Evolutionary conservation across 1,284 basidiomycete genomes (phyloP).

Genomic region (Trametes hirsuta): DNA sequence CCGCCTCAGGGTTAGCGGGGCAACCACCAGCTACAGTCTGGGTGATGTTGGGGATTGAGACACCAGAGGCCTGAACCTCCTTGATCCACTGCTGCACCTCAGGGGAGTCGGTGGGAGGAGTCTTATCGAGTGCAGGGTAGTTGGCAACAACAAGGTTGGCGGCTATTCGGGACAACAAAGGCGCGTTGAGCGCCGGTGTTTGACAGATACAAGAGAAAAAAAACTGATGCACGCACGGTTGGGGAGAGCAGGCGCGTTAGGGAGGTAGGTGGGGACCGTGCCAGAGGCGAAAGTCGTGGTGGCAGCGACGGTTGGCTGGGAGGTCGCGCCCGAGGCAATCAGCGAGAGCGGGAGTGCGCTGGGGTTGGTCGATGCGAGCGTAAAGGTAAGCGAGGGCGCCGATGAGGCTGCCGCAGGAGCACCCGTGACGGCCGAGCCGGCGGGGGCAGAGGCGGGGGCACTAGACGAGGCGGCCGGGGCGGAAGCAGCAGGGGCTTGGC

Average conservation of each 20-base stretch:
- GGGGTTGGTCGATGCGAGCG: conserved; percentile 59
- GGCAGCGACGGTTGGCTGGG: conserved; percentile 44
- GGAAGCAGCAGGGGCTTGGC: conserved; percentile 33
- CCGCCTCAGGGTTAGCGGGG: conserved; percentile 60
- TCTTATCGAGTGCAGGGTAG: conserved; percentile 74
- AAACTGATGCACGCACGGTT: conserved; percentile 38
- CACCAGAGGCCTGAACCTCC: conserved; percentile 57
- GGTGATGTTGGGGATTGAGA: conserved; percentile 56
- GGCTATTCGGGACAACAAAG: conserved; percentile 35
- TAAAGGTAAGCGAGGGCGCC: conserved; percentile 35
- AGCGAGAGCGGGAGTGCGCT: conserved; percentile 56
- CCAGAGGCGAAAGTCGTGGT: conserved; percentile 45
- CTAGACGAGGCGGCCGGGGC: conserved; percentile 11
- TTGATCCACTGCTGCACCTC: conserved; percentile 76
- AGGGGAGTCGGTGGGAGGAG: conserved; percentile 68
- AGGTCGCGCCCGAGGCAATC: conserved; percentile 44
- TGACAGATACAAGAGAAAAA: neutral
- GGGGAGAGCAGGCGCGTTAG: conserved; percentile 57
- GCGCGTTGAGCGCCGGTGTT: neutral
- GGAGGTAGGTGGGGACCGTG: conserved; percentile 45
- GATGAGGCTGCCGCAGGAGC: conserved; percentile 16
- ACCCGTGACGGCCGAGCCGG: conserved; percentile 20
- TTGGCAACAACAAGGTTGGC: conserved; percentile 45
- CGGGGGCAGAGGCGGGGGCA: conserved; percentile 9
- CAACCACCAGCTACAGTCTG: conserved; percentile 64